Evolutionary conservation across 306 rosid species (phyloP).

Genomic region (Crataegus laevigata): DNA sequence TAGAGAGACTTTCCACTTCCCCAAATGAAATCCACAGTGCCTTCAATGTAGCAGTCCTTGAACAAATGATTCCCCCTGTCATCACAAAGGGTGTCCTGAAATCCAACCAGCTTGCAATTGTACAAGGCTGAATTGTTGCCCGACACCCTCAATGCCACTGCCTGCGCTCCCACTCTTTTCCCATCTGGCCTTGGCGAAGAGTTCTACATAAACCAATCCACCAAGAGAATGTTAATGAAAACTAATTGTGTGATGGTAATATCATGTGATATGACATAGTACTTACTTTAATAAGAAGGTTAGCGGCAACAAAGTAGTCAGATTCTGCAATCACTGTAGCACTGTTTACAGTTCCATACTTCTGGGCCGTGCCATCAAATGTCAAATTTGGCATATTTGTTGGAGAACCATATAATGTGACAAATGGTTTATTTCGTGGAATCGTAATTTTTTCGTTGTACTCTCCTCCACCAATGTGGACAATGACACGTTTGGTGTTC

Average conservation of each 20-base stretch:
- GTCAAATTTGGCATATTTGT: conserved; percentile 29
- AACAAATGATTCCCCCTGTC: conserved; percentile 37
- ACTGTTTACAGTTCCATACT: conserved; percentile 56
- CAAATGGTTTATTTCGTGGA: conserved; percentile 31
- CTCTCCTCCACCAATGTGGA: conserved; percentile 44
- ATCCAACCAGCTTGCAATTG: conserved; percentile 35
- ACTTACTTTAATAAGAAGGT: conserved; percentile 27
- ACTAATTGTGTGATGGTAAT: not conserved
- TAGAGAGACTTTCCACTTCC: conserved; percentile 40
- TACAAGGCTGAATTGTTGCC: conserved; percentile 31
- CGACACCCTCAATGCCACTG: conserved; percentile 36
- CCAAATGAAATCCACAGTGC: conserved; percentile 36
- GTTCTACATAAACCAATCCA: conserved; percentile 18
- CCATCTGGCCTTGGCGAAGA: conserved; percentile 34
- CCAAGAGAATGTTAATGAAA: not conserved
- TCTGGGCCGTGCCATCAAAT: conserved; percentile 24
- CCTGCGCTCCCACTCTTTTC: conserved; percentile 23
- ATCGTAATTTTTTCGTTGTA: conserved; percentile 51
- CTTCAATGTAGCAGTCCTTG: conserved; percentile 40
- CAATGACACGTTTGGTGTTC: conserved; percentile 40
- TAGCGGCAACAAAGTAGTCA: conserved; percentile 33
- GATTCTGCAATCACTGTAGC: conserved; percentile 35
- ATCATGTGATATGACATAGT: not conserved
- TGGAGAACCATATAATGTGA: conserved; percentile 36
- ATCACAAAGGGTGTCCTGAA: conserved; percentile 47